Evolutionary conservation across 2,329 filamentous ascomycete genomes (phyloP).

Genomic region (Colletotrichum siamense): DNA sequence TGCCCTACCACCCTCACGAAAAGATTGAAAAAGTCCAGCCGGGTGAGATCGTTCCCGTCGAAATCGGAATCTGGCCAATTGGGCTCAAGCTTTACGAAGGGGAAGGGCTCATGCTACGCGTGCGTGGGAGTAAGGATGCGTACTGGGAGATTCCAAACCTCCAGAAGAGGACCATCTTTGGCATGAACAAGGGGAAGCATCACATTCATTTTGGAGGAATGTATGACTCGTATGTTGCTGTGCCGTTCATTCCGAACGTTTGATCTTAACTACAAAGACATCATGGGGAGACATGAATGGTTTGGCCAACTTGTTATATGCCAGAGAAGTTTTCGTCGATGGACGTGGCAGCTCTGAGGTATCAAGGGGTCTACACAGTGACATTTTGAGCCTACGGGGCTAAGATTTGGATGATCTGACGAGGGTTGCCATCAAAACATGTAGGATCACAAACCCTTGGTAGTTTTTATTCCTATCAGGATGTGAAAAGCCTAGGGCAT

Average conservation of each 20-base stretch:
- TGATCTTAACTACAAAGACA: neutral
- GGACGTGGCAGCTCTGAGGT: no score
- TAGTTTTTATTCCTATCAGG: no score
- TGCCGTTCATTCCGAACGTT: neutral
- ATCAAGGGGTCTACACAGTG: no score
- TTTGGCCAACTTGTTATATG: no score
- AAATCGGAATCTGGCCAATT: conserved; percentile 32
- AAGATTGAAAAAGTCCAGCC: conserved; percentile 17
- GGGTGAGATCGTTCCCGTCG: conserved; percentile 26
- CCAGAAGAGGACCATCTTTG: neutral
- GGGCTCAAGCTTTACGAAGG: conserved; percentile 30
- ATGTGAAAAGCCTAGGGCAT: no score
- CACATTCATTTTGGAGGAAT: neutral
- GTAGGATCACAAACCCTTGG: no score
- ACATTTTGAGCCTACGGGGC: no score
- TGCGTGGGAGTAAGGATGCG: neutral
- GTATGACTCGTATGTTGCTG: neutral
- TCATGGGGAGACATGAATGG: no score
- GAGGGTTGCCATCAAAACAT: no score
- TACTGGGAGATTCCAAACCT: neutral
- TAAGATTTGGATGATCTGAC: no score
- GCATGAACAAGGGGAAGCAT: neutral
- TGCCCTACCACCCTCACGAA: conserved; percentile 28
- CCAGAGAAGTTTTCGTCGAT: no score
- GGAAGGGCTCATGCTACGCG: conserved; percentile 3